These are phyloP conservation scores for Paecilomyces sp. DNA, from an alignment of 2,329 filamentous ascomycete species.

Conservation along the genomic window DNA sequence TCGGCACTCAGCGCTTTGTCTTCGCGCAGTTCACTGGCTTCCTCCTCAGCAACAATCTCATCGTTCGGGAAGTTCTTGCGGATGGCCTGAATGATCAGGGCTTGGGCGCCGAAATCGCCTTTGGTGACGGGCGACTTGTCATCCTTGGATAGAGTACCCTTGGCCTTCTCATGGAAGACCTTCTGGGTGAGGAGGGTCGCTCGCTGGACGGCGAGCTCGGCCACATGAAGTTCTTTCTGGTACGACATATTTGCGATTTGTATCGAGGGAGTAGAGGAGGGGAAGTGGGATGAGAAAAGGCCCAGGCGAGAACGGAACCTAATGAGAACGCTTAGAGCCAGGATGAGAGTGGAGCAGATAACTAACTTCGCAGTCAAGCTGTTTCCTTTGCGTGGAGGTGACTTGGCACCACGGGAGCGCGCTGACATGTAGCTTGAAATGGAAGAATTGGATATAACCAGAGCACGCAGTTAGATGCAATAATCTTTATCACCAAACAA, in stretches of 20 bases:
- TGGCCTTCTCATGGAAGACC: constrained; percentile 81
- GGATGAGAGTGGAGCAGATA: constrained; percentile 32
- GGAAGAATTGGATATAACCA: no score
- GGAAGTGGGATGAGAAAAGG: constrained; percentile 25
- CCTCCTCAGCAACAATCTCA: constrained; percentile 91
- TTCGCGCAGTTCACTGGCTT: constrained; percentile 70
- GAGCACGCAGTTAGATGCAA: neutral
- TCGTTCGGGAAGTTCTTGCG: constrained; percentile 84
- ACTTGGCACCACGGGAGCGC: constrained; percentile 5
- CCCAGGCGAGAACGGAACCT: constrained; percentile 33
- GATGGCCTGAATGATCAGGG: constrained; percentile 87
- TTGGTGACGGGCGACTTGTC: constrained; percentile 97
- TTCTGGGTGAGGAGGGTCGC: constrained; percentile 68
- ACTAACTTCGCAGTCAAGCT: constrained; percentile 22
- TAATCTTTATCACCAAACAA: no score
- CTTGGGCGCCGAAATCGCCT: constrained; percentile 95
- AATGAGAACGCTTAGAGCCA: constrained; percentile 35
- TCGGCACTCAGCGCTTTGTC: constrained; percentile 63
- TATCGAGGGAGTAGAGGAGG: constrained; percentile 12
- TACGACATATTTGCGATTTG: constrained; percentile 46
- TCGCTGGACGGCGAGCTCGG: constrained; percentile 82
- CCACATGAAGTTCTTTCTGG: constrained; percentile 70
- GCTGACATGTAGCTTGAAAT: neutral
- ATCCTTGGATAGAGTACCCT: constrained; percentile 88
- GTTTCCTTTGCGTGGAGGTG: constrained; percentile 12